phyloP scores from a whole-genome alignment of 305 asterid species.

The Solanum chacoense region DNA sequence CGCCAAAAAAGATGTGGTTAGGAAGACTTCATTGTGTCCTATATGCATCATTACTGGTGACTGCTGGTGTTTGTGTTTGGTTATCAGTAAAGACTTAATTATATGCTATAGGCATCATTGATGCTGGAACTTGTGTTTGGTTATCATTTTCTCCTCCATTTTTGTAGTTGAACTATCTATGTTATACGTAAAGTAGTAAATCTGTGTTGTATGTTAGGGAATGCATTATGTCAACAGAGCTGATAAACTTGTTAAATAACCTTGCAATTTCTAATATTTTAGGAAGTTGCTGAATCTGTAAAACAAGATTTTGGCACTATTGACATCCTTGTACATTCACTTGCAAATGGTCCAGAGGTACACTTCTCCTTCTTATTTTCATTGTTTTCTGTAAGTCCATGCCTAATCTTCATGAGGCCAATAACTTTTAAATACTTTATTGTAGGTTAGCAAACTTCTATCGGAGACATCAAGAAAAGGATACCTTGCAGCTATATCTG shows the following conservation, averaged over 20 bases:
- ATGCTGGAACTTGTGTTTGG: neutral
- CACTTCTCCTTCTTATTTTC: neutral
- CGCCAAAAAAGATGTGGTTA: neutral
- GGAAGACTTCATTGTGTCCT: neutral
- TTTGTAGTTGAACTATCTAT: neutral
- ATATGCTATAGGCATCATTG: neutral
- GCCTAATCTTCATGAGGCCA: neutral
- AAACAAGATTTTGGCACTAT: constrained; percentile 88
- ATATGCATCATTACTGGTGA: neutral
- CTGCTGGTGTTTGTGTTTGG: neutral
- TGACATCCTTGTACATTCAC: constrained; percentile 96
- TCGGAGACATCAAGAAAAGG: constrained; percentile 84
- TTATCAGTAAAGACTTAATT: neutral
- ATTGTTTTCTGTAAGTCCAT: neutral
- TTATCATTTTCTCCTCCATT: neutral
- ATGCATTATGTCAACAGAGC: neutral
- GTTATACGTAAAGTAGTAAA: neutral
- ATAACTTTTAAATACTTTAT: neutral
- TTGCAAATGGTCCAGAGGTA: constrained; percentile 99
- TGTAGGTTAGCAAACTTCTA: constrained; percentile 76
- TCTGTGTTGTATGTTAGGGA: neutral
- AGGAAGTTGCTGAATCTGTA: constrained; percentile 94
- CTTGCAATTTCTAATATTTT: constrained; percentile 4
- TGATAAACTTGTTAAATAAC: neutral
- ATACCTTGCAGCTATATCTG: constrained; percentile 86